A percentile compares a stretch with the other conserved stretches of the same genome.
Conservation (phyloP, 768 basidiomycete genomes). For the Panus rudis region DNA sequence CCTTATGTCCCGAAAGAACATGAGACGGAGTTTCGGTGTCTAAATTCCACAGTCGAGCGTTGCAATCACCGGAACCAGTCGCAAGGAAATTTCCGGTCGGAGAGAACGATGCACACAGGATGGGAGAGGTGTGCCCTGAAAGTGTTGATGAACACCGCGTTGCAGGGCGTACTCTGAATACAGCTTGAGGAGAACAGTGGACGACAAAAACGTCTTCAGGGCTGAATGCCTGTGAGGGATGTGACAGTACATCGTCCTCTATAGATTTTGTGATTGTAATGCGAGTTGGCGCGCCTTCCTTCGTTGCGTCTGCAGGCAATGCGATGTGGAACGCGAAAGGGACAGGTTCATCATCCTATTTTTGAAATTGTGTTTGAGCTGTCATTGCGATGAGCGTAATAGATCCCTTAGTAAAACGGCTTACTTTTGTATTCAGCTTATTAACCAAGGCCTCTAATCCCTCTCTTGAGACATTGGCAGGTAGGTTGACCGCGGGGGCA, state of each 20-base stretch:
- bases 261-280: constrained; percentile 83
- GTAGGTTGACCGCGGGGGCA: constrained; percentile 84
- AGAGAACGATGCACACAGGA: constrained; percentile 92
- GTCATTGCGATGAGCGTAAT: constrained; percentile 5
- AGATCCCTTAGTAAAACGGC: constrained; percentile 15
- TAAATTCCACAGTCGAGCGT: constrained; percentile 90
- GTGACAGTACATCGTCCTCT: constrained; percentile 69
- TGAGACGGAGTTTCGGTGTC: constrained; percentile 89
- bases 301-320: constrained; percentile 48
- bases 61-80: constrained; percentile 93
- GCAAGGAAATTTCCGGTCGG: constrained; percentile 88
- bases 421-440: constrained; percentile 69
- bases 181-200: constrained; percentile 90
- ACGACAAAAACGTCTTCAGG: constrained; percentile 85
- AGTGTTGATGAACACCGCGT: constrained; percentile 92
- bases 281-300: constrained; percentile 57
- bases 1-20: constrained; percentile 80
- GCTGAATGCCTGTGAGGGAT: constrained; percentile 65
- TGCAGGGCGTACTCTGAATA: constrained; percentile 90
- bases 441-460: constrained; percentile 87
- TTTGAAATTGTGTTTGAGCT: background rate
- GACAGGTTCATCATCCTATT: constrained; percentile 78
- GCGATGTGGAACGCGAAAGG: constrained; percentile 89
- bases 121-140: constrained; percentile 90
- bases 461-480: constrained; percentile 79